These are phyloP conservation scores for Aspergillus sclerotialis DNA, from an alignment of 2,329 filamentous ascomycete species.

Conservation along the genomic window DNA sequence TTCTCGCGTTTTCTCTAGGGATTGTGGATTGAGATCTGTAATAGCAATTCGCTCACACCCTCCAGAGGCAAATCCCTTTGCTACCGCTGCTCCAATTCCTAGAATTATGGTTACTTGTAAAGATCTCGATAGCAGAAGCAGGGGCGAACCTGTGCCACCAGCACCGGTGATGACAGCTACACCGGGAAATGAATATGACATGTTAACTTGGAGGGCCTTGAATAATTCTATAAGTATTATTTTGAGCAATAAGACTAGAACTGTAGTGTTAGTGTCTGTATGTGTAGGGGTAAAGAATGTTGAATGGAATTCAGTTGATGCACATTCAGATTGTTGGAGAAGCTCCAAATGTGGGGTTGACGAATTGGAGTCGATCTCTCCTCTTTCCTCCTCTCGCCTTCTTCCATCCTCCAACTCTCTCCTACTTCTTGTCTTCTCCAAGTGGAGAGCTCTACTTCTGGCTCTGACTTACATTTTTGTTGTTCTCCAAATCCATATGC, in stretches of 20 bases:
- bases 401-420: slow-evolving; percentile 2
- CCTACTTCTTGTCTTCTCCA: slow-evolving; percentile 11
- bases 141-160: slow-evolving; percentile 37
- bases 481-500: slow-evolving; percentile 21
- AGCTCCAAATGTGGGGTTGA: slow-evolving; percentile 4
- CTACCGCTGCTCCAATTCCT: slow-evolving; percentile 53
- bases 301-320: too few relatives aligned
- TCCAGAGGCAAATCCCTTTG: slow-evolving; percentile 43
- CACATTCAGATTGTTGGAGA: too few relatives aligned
- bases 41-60: slow-evolving; percentile 49
- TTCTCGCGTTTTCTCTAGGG: slow-evolving; percentile 28
- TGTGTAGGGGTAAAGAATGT: too few relatives aligned
- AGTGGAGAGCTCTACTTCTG: slow-evolving; percentile 11
- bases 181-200: slow-evolving; percentile 37
- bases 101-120: neutral
- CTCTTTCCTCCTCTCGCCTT: neutral
- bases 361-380: neutral
- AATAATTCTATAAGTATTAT: too few relatives aligned
- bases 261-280: too few relatives aligned
- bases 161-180: slow-evolving; percentile 45
- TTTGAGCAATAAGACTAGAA: neutral
- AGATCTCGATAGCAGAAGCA: slow-evolving; percentile 1
- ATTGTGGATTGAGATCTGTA: slow-evolving; percentile 43
- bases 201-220: too few relatives aligned
- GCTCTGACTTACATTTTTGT: slow-evolving; percentile 1